Conservation (phyloP, 768 basidiomycete species). For the Leccinum variicolor region DNA sequence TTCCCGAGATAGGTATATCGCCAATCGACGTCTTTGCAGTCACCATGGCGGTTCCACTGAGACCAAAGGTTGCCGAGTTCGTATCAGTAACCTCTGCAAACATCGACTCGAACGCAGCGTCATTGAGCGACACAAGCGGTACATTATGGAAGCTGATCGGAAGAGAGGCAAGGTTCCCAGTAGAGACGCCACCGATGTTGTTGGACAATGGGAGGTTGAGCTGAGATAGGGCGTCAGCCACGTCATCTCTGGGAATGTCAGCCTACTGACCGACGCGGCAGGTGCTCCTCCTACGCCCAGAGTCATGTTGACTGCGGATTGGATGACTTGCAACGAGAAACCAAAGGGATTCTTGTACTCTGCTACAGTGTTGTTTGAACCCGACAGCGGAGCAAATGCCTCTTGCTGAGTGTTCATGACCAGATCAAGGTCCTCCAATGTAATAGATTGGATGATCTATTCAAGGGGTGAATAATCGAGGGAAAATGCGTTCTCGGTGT, state of each 20-base stretch:
- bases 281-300: constrained; percentile 46
- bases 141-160: constrained; percentile 54
- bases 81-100: constrained; percentile 58
- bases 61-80: constrained; percentile 39
- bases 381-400: constrained; percentile 57
- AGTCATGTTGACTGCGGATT: constrained; percentile 52
- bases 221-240: constrained; percentile 27
- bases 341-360: constrained; percentile 74
- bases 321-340: constrained; percentile 64
- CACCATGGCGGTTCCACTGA: constrained; percentile 58
- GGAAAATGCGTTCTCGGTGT: not conserved
- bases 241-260: not conserved
- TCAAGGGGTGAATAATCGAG: not conserved
- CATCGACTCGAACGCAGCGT: constrained; percentile 51
- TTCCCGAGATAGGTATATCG: constrained; percentile 59
- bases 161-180: constrained; percentile 62
- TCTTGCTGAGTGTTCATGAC: constrained; percentile 49
- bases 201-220: constrained; percentile 47
- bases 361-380: constrained; percentile 53
- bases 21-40: constrained; percentile 61
- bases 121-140: constrained; percentile 53
- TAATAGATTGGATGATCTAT: constrained; percentile 62
- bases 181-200: constrained; percentile 61
- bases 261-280: constrained; percentile 47
- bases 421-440: constrained; percentile 53